Conservation (phyloP, 306 rosid genomes). For the Erythrophleum fordii region DNA sequence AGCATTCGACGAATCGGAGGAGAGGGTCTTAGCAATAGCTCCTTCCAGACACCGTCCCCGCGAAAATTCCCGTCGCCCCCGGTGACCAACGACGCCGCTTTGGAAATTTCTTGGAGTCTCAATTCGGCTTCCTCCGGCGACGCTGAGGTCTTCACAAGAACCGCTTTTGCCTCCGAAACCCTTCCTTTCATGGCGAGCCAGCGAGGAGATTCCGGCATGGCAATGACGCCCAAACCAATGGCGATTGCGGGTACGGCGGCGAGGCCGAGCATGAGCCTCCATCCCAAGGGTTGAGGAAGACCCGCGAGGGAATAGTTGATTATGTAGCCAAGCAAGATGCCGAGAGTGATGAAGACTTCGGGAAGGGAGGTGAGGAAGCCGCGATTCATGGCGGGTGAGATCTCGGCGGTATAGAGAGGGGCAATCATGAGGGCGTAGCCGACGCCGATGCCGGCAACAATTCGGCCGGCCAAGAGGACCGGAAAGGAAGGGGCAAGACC, state of each 20-base stretch:
- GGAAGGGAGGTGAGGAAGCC: slow-evolving; percentile 91
- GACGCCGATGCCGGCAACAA: slow-evolving; percentile 76
- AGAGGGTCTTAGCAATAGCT: slow-evolving; percentile 56
- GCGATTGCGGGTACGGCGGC: slow-evolving; percentile 69
- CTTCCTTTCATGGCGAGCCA: slow-evolving; percentile 75
- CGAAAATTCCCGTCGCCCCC: slow-evolving; percentile 29
- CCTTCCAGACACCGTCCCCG: slow-evolving; percentile 70
- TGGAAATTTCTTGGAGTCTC: slow-evolving; percentile 54
- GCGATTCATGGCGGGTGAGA: slow-evolving; percentile 65
- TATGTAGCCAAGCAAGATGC: slow-evolving; percentile 72
- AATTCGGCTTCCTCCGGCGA: slow-evolving; percentile 61
- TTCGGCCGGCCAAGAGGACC: slow-evolving; percentile 58
- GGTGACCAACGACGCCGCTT: slow-evolving; percentile 41
- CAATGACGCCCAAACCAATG: slow-evolving; percentile 52
- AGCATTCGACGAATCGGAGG: slow-evolving; percentile 64
- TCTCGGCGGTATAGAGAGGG: slow-evolving; percentile 76
- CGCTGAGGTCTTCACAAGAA: slow-evolving; percentile 44
- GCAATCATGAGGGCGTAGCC: slow-evolving; percentile 82
- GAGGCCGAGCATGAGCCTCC: slow-evolving; percentile 82
- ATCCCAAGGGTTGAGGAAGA: slow-evolving; percentile 48
- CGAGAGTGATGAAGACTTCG: slow-evolving; percentile 80
- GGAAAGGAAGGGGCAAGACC: slow-evolving; percentile 68
- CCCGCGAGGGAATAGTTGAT: slow-evolving; percentile 58
- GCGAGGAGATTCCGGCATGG: slow-evolving; percentile 86
- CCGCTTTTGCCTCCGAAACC: slow-evolving; percentile 45